These are phyloP conservation scores for Metschnikowia koreensis DNA, from an alignment of 805 yeast species.

Conservation along the genomic window DNA sequence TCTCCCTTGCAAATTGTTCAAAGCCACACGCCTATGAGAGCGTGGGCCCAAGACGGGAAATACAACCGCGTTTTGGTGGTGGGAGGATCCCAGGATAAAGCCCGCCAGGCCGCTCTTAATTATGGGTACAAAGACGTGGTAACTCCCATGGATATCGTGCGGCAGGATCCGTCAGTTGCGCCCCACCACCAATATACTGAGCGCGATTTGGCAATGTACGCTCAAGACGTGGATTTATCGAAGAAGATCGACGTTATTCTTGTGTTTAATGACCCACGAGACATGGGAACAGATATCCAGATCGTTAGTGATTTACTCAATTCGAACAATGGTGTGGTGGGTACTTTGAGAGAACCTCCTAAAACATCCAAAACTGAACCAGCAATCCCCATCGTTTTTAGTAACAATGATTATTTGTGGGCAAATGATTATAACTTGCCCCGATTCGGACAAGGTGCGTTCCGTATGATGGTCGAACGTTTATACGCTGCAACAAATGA, in stretches of 20 bases:
- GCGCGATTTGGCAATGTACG: conserved; percentile 45
- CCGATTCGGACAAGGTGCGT: conserved; percentile 90
- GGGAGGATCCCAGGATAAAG: conserved; percentile 73
- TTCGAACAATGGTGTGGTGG: conserved; percentile 60
- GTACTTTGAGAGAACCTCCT: conserved; percentile 48
- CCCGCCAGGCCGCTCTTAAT: conserved; percentile 66
- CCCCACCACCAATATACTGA: conserved; percentile 62
- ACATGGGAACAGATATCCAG: conserved; percentile 82
- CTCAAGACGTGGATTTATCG: conserved; percentile 25
- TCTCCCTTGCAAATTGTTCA: conserved; percentile 69
- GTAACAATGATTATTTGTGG: conserved; percentile 85
- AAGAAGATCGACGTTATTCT: conserved; percentile 69
- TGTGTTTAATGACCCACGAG: conserved; percentile 87
- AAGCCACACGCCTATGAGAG: conserved; percentile 82
- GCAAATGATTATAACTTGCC: conserved; percentile 77
- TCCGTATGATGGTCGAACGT: conserved; percentile 59
- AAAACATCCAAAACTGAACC: conserved; percentile 34
- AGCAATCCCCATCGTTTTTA: conserved; percentile 69
- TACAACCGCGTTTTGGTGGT: conserved; percentile 70
- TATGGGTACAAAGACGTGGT: conserved; percentile 81
- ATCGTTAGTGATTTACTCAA: conserved; percentile 68
- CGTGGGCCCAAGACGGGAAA: conserved; percentile 45
- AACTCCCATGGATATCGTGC: conserved; percentile 69
- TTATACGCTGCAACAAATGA: conserved; percentile 55
- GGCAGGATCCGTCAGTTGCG: conserved; percentile 55